phyloP scores from a whole-genome alignment of 352 stramenopile genomes.

The Phytopythium delawarense region DNA sequence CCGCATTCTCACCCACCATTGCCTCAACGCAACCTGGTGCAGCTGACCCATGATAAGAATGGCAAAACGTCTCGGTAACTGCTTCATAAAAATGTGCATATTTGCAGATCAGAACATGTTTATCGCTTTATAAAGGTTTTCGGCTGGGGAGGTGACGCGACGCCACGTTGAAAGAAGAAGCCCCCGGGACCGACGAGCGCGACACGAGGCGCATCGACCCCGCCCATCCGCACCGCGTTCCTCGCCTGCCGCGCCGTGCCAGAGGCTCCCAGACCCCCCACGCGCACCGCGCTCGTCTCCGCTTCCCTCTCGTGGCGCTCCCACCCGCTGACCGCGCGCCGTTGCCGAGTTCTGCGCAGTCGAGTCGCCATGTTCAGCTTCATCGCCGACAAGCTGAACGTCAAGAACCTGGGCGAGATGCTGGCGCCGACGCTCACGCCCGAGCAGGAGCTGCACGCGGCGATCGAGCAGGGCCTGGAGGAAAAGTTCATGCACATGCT shows the following conservation, averaged over 20 bases:
- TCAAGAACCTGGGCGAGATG: constrained; percentile 87
- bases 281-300: background rate
- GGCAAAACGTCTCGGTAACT: too few species aligned
- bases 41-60: too few species aligned
- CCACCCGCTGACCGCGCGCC: background rate
- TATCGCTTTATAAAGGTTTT: too few species aligned
- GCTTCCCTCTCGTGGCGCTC: background rate
- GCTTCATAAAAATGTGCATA: too few species aligned
- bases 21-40: too few species aligned
- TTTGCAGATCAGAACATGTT: too few species aligned
- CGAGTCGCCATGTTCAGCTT: constrained; percentile 79
- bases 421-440: constrained; percentile 82
- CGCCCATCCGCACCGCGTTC: background rate
- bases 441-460: constrained; percentile 80
- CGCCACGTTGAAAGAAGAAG: background rate
- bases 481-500: constrained; percentile 73
- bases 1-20: too few species aligned
- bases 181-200: background rate
- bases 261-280: background rate
- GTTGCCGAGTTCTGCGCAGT: background rate
- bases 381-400: constrained; percentile 87
- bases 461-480: constrained; percentile 67
- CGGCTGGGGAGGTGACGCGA: too few species aligned
- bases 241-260: background rate
- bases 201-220: background rate